These are phyloP conservation scores for Phytophthora sojae DNA, from an alignment of 352 stramenopile species.

Conservation along the genomic window DNA sequence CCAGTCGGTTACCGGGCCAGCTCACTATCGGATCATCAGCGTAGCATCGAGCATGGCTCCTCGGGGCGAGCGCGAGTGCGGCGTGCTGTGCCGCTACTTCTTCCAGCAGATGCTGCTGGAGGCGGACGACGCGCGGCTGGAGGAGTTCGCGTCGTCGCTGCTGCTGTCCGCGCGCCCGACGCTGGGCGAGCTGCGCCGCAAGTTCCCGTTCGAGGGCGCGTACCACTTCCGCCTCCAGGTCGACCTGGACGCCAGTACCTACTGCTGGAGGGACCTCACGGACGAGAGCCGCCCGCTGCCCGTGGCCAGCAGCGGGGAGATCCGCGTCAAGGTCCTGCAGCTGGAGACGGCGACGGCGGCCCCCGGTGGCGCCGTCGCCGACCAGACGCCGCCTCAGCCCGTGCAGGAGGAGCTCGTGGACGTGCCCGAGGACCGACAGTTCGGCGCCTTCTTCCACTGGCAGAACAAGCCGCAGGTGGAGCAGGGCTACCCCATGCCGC, in stretches of 20 bases:
- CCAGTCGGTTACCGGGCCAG: too few relatives aligned
- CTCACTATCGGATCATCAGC: too few relatives aligned
- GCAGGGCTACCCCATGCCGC: constrained; percentile 18
- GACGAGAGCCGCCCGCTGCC: constrained; percentile 58
- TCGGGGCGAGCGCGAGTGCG: constrained; percentile 20
- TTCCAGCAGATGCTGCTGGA: constrained; percentile 82
- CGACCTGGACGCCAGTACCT: constrained; percentile 35
- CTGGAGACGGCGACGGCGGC: constrained; percentile 35
- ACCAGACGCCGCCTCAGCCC: constrained; percentile 6
- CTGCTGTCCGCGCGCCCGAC: constrained; percentile 74
- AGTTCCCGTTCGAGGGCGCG: constrained; percentile 80
- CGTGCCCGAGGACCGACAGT: constrained; percentile 72
- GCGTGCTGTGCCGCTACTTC: constrained; percentile 86
- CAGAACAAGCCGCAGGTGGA: constrained; percentile 37
- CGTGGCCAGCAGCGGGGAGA: constrained; percentile 44
- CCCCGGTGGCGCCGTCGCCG: too few relatives aligned
- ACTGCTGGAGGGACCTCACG: constrained; percentile 83
- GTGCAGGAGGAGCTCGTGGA: constrained; percentile 50
- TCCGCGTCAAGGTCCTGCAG: constrained; percentile 84
- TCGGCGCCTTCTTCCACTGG: constrained; percentile 68
- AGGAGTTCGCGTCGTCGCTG: constrained; percentile 65
- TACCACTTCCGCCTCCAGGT: constrained; percentile 86
- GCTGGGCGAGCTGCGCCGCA: constrained; percentile 62
- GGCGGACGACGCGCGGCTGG: constrained; percentile 41
- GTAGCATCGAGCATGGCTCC: too few relatives aligned